phyloP scores from a whole-genome alignment of 371 early-diverging fungal genomes.

The Apophysomyces elegans region DNA sequence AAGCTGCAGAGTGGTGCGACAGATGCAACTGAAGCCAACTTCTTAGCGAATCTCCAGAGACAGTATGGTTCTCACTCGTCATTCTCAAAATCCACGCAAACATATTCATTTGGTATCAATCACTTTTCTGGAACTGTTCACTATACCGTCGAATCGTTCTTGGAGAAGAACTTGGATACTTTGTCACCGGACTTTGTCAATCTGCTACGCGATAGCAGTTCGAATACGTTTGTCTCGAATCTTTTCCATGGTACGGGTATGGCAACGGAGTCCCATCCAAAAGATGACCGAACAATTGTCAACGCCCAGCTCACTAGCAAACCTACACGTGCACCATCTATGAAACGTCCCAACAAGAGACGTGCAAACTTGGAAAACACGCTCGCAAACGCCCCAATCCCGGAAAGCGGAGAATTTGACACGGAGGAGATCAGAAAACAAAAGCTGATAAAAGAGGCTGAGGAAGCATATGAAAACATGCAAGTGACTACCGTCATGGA shows the following conservation, averaged over 20 bases:
- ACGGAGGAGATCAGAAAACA: conserved; percentile 36
- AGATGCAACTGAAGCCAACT: conserved; percentile 58
- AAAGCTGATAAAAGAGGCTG: conserved; percentile 44
- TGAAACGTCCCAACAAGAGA: conserved; percentile 55
- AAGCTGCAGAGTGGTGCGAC: conserved; percentile 46
- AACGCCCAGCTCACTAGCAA: conserved; percentile 61
- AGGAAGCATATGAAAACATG: conserved; percentile 53
- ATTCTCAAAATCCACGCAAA: conserved; percentile 39
- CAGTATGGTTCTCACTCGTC: conserved; percentile 36
- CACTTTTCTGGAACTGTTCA: conserved; percentile 76
- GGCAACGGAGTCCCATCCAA: conserved; percentile 83
- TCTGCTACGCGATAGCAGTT: conserved; percentile 70
- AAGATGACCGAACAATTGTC: conserved; percentile 61
- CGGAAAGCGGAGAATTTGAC: conserved; percentile 24
- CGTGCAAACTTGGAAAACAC: conserved; percentile 19
- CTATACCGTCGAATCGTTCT: conserved; percentile 71
- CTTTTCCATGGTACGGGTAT: conserved; percentile 83
- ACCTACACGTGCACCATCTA: conserved; percentile 75
- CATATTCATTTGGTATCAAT: conserved; percentile 71
- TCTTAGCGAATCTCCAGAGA: conserved; percentile 45
- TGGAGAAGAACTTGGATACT: conserved; percentile 75
- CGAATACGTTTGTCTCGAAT: conserved; percentile 80
- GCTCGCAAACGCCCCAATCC: conserved; percentile 7
- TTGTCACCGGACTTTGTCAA: conserved; percentile 84
- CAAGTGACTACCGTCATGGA: conserved; percentile 69